Evolutionary conservation across 106 monocot species (phyloP), one percentile per base, ranked within the genome.

Genomic region (Amphibolis antarctica): DNA sequence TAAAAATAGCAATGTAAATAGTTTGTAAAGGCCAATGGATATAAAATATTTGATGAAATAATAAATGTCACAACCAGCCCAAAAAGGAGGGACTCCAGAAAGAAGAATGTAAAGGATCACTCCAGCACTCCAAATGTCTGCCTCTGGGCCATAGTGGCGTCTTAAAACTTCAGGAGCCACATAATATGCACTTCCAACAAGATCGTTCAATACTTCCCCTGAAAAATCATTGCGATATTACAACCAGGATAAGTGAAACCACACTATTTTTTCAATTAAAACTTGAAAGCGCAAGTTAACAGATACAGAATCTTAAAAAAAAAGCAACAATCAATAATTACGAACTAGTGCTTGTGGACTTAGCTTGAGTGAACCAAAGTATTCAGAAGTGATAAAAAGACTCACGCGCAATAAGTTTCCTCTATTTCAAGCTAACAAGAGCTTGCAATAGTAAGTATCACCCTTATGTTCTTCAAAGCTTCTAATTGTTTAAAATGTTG

Each of bases 121-220:
- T 70, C 92, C 92, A 73, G 92, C 92, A 76, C 92, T 92, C 84
- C 84, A 92, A 57, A 92, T 76, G 70, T 92, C 92, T 53, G 84
- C 82, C 30, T 88, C 88, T 51, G 80, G 64, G 19, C 92, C 84
- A 66, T 92, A 92, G 17, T 74, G 9, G 1, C 78, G 68, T 42
- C 52, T 71, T 59, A 92, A 45, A 5, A 92, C 92, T 79, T 92
- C 92, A 48, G 92, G 92, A 28, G 92, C 84, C 46, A 92, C 84
- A 69, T 92, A 92, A 55, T 92, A 92, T 36, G 84, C 92, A 67
- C 87, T 92, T 62, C 92, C 92, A 31, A 92, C 88, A 55, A 92
- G 64, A 53, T 92, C 92, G 55, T 57, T 80, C 54, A 80, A 92
- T 29, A 55, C 68, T 51, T 88, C 70, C 54, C 92, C 92, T 93